phyloP scores from a whole-genome alignment of 1,284 basidiomycete species.

The Peniophora sp. region DNA sequence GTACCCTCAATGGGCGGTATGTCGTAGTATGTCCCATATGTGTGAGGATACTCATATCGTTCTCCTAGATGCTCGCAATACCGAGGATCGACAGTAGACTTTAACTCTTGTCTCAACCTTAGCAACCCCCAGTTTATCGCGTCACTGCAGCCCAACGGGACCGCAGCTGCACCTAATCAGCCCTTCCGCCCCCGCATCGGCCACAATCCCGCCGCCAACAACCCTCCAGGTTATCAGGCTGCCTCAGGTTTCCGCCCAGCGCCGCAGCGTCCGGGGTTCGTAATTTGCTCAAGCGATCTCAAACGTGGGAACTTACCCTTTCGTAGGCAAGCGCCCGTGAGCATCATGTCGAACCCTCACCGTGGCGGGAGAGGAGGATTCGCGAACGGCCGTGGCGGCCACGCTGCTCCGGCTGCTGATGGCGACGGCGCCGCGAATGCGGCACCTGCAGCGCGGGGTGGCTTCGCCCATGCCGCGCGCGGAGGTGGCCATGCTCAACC shows the following conservation, averaged over 20 bases:
- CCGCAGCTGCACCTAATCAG: constrained; percentile 29
- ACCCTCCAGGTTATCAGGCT: constrained; percentile 40
- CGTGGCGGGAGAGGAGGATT: constrained; percentile 32
- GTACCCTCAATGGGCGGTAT: constrained; percentile 79
- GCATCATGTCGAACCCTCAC: constrained; percentile 66
- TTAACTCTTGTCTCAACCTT: constrained; percentile 81
- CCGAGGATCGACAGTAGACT: constrained; percentile 79
- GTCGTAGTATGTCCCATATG: constrained; percentile 11
- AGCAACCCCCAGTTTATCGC: constrained; percentile 76
- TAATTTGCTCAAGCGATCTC: too few species aligned
- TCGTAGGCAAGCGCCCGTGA: constrained; percentile 25
- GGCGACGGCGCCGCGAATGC: neutral
- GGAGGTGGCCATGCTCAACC: constrained; percentile 1
- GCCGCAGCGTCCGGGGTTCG: constrained; percentile 27
- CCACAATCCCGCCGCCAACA: constrained; percentile 52
- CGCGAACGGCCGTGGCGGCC: constrained; percentile 17
- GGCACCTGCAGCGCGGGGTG: constrained; percentile 2
- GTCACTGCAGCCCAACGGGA: constrained; percentile 50
- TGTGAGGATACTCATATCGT: too few species aligned
- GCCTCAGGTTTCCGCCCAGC: constrained; percentile 56
- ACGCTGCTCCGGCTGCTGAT: constrained; percentile 3
- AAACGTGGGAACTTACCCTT: too few species aligned
- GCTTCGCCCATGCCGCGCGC: neutral
- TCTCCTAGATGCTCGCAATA: constrained; percentile 80
- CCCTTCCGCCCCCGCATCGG: constrained; percentile 66